Evolutionary conservation across 2,329 filamentous ascomycete species (phyloP).

Genomic region (Daldinia eschscholtzii): DNA sequence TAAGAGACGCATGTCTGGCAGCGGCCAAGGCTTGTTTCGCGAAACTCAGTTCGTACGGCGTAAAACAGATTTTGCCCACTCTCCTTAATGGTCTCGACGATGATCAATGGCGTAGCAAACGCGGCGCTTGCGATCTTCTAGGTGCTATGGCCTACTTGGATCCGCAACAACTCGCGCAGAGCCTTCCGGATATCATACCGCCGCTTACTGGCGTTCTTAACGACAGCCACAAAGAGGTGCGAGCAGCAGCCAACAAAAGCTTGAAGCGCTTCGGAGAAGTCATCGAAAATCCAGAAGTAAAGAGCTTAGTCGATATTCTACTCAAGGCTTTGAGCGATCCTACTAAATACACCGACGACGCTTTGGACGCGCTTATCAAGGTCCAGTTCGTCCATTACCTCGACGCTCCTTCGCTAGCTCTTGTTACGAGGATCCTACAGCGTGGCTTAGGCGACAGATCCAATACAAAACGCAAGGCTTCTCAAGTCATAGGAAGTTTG

Average conservation of each 20-base stretch:
- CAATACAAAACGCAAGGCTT: conserved; percentile 93
- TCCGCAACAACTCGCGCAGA: conserved; percentile 91
- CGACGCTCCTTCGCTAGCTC: conserved; percentile 93
- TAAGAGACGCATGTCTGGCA: conserved; percentile 91
- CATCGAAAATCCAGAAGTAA: conserved; percentile 97
- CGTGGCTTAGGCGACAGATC: conserved; percentile 92
- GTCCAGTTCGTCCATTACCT: conserved; percentile 98
- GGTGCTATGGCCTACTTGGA: conserved; percentile 99
- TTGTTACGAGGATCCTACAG: conserved; percentile 95
- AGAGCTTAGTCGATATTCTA: conserved; percentile 88
- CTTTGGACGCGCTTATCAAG: conserved; percentile 93
- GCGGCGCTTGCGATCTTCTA: conserved; percentile 94
- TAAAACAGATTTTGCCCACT: conserved; percentile 93
- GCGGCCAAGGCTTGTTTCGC: conserved; percentile 95
- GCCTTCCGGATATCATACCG: conserved; percentile 95
- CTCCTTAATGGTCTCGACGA: conserved; percentile 93
- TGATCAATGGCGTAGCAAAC: conserved; percentile 97
- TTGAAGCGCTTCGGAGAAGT: conserved; percentile 98
- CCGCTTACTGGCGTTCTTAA: conserved; percentile 94
- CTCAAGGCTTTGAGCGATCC: conserved; percentile 97
- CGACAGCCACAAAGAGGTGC: conserved; percentile 98
- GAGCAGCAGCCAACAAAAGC: conserved; percentile 91
- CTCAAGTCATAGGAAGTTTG: conserved; percentile 97
- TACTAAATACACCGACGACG: conserved; percentile 96
- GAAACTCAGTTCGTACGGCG: conserved; percentile 92